Evolutionary conservation across 352 stramenopile species (phyloP).

Genomic region (Phytophthora kernoviae): DNA sequence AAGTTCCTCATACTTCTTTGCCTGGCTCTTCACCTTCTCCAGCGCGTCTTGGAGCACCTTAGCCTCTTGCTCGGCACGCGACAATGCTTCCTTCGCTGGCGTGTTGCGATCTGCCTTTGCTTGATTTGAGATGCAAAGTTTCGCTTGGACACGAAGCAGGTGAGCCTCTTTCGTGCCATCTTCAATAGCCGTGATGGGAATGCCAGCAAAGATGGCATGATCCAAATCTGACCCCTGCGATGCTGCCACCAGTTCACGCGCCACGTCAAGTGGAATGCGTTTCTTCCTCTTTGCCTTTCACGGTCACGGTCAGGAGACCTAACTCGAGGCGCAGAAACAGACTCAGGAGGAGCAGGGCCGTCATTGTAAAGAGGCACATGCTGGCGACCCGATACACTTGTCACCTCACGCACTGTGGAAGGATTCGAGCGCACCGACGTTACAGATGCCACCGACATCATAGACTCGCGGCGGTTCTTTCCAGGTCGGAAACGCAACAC

Average conservation of each 20-base stretch:
- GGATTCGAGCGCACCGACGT: conserved; percentile 65
- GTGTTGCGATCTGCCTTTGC: conserved; percentile 34
- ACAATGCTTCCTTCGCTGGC: conserved; percentile 69
- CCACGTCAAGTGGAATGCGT: conserved; percentile 81
- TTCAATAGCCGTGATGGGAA: conserved; percentile 74
- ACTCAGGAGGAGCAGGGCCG: conserved; percentile 20
- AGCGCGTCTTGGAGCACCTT: conserved; percentile 80
- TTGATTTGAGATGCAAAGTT: conserved; percentile 77
- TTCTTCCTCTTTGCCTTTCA: conserved; percentile 73
- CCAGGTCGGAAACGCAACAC: conserved; percentile 80
- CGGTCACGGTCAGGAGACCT: conserved; percentile 17
- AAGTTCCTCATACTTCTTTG: conserved; percentile 87
- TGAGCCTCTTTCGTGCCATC: conserved; percentile 82
- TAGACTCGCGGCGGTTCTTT: conserved; percentile 60
- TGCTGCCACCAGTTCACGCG: conserved; percentile 77
- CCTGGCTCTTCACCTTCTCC: conserved; percentile 84
- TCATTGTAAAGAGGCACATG: conserved; percentile 65
- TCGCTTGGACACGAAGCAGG: conserved; percentile 79
- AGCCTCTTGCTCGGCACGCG: conserved; percentile 73
- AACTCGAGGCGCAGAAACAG: conserved; percentile 11
- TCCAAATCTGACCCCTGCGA: conserved; percentile 77
- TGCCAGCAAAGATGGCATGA: conserved; percentile 69
- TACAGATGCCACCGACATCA: conserved; percentile 62
- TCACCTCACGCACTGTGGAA: conserved; percentile 48
- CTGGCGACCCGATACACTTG: conserved; percentile 41